Evolutionary conservation across 768 basidiomycete genomes (phyloP).

Genomic region (Pulveroboletus ravenelii): DNA sequence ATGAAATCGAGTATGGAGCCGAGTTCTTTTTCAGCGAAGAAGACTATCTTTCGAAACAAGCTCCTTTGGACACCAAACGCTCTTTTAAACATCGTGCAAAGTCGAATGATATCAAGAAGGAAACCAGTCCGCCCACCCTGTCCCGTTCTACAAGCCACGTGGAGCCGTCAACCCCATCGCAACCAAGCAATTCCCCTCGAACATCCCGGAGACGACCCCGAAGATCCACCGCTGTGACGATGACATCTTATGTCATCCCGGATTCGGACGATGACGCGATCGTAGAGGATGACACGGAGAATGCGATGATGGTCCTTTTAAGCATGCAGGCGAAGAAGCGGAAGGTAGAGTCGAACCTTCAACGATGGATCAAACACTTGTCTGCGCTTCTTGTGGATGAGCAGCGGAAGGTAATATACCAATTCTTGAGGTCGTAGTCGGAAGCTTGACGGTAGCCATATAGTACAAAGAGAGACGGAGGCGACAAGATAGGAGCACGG

Average conservation of each 20-base stretch:
- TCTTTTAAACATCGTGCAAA: conserved; percentile 25
- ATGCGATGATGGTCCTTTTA: conserved; percentile 27
- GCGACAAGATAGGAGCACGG: conserved; percentile 43
- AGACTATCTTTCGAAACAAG: conserved; percentile 51
- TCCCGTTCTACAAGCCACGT: conserved; percentile 21
- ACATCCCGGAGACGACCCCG: conserved; percentile 52
- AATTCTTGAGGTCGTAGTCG: background rate
- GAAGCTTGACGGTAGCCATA: conserved; percentile 1
- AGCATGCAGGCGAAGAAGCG: conserved; percentile 34
- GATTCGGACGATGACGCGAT: conserved; percentile 69
- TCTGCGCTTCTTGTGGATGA: conserved; percentile 57
- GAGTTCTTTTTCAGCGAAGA: conserved; percentile 68
- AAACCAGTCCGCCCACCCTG: conserved; percentile 32
- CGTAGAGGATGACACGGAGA: conserved; percentile 34
- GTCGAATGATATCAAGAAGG: conserved; percentile 37
- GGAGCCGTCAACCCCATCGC: conserved; percentile 12
- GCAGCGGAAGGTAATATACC: conserved; percentile 55
- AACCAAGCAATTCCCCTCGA: conserved; percentile 20
- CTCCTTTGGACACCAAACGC: conserved; percentile 21
- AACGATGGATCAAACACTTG: conserved; percentile 68
- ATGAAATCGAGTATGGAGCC: conserved; percentile 59
- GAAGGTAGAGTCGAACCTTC: conserved; percentile 43
- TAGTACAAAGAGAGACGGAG: conserved; percentile 66
- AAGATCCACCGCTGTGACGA: conserved; percentile 46
- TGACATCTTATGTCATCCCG: conserved; percentile 60